phyloP scores from a whole-genome alignment of 441 rosid genomes.

The Arabidopsis lyrata region DNA sequence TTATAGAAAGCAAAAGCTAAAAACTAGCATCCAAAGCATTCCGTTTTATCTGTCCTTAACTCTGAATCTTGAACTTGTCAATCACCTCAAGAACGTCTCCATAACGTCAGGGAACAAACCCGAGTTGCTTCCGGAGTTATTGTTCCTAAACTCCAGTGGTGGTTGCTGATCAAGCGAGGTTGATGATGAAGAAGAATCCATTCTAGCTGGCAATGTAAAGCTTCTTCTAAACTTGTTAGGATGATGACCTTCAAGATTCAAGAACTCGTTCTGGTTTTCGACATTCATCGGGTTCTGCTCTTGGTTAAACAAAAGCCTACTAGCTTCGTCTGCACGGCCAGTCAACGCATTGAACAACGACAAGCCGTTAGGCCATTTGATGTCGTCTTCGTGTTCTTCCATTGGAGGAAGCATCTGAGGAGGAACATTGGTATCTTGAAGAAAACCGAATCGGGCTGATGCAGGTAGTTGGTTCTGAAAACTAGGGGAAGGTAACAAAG shows the following conservation, averaged over 20 bases:
- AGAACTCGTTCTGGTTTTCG: constrained; percentile 67
- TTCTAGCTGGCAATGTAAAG: constrained; percentile 78
- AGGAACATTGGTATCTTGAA: constrained; percentile 65
- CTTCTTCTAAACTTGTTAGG: constrained; percentile 79
- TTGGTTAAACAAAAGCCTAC: constrained; percentile 68
- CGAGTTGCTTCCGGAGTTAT: constrained; percentile 43
- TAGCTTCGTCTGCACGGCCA: constrained; percentile 64
- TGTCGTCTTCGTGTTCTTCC: constrained; percentile 78
- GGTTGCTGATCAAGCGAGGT: constrained; percentile 64
- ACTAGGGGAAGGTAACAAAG: constrained; percentile 68
- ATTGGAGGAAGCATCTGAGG: constrained; percentile 79
- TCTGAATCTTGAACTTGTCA: constrained; percentile 28
- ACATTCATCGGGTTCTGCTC: constrained; percentile 54
- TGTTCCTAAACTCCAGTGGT: constrained; percentile 56
- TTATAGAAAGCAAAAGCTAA: constrained; percentile 25
- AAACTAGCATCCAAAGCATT: constrained; percentile 10
- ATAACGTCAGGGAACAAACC: constrained; percentile 78
- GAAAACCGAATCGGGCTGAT: constrained; percentile 53
- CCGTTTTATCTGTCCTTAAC: constrained; percentile 1
- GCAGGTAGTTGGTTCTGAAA: constrained; percentile 62
- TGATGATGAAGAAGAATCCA: constrained; percentile 79
- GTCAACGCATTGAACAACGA: constrained; percentile 83
- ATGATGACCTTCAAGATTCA: constrained; percentile 73
- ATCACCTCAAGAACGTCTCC: constrained; percentile 85
- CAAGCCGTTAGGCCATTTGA: constrained; percentile 91